Base-by-base conservation (phyloP, 1,284 basidiomycete genomes). In the Irpex rosettiformis region DNA sequence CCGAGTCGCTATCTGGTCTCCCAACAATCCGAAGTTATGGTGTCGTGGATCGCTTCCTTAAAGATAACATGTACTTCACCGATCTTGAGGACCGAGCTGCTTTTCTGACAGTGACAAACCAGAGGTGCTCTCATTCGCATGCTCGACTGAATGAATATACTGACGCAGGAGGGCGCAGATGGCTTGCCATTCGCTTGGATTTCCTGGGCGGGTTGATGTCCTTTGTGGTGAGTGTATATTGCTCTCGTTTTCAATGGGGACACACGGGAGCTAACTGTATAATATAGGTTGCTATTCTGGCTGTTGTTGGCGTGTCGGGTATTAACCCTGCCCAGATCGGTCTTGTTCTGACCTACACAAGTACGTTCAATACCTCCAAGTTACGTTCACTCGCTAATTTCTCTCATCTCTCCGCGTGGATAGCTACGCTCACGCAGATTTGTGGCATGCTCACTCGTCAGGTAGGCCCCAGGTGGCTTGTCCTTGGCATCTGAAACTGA, bases 121-220 rank as follows among this genome's bases (percentile, higher is more conserved):
- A 85, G 70, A 73, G 83, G 72, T 82, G 67, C 48, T 28, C 4
- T 47, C 25, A 43, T 25, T 25, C 33, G 13, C 37, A 25, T 43
- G 25, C 24, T 8, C 33, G 33, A n/a, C n/a, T 40, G 29, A 27
- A 21, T 28, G 8, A 16, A 11, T 57, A 8, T 42, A 8, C 7
- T 45, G 25, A 30, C 29, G 3, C 25, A 42, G 22, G 53, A 64
- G 56, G 53, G 33, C 27, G 16, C 61, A 79, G 89, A 62, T 93
- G 91, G 89, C 80, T 94, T n/a, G 84, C 88, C 10, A 79, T 91
- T 37, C 80, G 91, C n/a, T 77, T 94, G 1, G 90, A 92, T 66
- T 84, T 86, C 62, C 78, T 89, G 47, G 91, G 91, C 16, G 83
- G 80, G 0, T 68, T 84, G 49, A 73, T 93, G 62, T 80, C 85